Evolutionary conservation across 2,329 filamentous ascomycete species (phyloP), one percentile per base, ranked within the genome.

Genomic region (Ceratocystis cacaofunesta): DNA sequence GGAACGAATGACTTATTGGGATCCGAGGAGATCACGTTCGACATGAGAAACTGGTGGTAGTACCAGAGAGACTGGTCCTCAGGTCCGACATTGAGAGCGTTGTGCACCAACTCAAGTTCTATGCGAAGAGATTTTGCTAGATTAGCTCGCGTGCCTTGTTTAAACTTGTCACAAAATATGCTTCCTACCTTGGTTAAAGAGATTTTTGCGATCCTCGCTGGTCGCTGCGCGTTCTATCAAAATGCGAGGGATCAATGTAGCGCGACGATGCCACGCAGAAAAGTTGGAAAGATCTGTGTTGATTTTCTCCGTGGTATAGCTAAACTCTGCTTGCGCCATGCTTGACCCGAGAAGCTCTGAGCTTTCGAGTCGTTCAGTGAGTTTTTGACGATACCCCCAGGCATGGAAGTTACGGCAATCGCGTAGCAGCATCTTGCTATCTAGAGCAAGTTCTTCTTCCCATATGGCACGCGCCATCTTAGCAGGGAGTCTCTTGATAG

Each of bases 51-150:
- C 70, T 94, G 88, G 74, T 97, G 91, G 72, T 99, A 97, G 75
- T 95, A 96, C 92, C 94, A 99, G 5, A 96, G 80, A 19, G 91
- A 96, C 73, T 97, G 92, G 72, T 97, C 92, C 70, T 95, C 91
- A 0, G 92, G 91, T 66, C 95, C 92, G 46, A 90, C 89, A 67
- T 91, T 94, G 61, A 97, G 79, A 0, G 88, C 92, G 66, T 86
- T 82, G 65, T 87, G 85, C 30, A 96, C 86, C 55, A 89, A 77
- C 30, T 82, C 79, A 62, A 97, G 79, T 76, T 99, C 94, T 80
- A 62, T 1, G 30, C 17, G 15, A 52, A 52, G 36, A 55, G 50
- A 28, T 22, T 10, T 32, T 68, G 55, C 30, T n/a, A 19, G 30
- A 17, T 58, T 58, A 58, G 55, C 17, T 22, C n/a, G 4, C 12